Conservation (phyloP, 2,329 filamentous ascomycete species). For the Penicillium nordicum region DNA sequence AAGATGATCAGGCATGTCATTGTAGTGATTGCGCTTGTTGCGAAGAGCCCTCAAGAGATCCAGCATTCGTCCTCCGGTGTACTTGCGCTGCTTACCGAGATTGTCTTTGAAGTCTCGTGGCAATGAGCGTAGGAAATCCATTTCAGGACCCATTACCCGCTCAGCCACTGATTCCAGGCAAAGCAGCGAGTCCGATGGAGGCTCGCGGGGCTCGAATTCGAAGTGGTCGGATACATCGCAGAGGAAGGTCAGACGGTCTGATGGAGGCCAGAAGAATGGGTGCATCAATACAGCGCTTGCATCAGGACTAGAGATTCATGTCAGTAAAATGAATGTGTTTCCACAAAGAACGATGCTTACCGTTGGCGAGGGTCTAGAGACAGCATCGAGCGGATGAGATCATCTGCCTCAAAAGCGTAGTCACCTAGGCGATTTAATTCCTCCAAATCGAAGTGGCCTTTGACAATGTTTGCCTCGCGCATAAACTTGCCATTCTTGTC, state of each 20-base stretch:
- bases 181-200: constrained; percentile 65
- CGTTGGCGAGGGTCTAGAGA: constrained; percentile 60
- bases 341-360: background rate
- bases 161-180: constrained; percentile 53
- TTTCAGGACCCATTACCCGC: constrained; percentile 50
- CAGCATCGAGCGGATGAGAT: constrained; percentile 81
- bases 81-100: constrained; percentile 91
- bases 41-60: constrained; percentile 84
- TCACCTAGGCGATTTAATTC: constrained; percentile 73
- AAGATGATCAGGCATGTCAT: constrained; percentile 83
- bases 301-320: constrained; percentile 49
- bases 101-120: constrained; percentile 82
- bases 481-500: constrained; percentile 93
- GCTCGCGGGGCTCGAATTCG: constrained; percentile 84
- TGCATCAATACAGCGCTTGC: constrained; percentile 81
- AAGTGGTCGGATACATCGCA: constrained; percentile 96
- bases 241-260: constrained; percentile 87
- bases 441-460: constrained; percentile 71
- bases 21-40: constrained; percentile 97
- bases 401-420: constrained; percentile 79
- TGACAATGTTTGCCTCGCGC: constrained; percentile 95
- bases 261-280: constrained; percentile 92
- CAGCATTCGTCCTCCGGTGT: constrained; percentile 76
- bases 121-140: constrained; percentile 74
- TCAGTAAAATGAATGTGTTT: background rate